Evolutionary conservation across 305 asterid genomes (phyloP).

Genomic region (Withania somnifera): DNA sequence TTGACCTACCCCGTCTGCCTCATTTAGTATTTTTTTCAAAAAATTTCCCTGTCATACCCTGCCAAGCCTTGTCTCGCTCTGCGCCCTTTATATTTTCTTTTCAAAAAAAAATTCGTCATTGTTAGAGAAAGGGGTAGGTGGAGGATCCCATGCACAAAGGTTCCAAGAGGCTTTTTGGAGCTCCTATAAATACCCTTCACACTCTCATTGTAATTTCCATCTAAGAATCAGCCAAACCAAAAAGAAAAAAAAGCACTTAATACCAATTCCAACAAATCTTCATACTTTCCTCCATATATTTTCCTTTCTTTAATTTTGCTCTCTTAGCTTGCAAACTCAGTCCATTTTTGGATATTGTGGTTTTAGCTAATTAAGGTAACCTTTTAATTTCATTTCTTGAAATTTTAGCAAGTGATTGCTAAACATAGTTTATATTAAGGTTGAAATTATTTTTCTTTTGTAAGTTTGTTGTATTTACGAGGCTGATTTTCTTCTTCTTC

Average conservation of each 20-base stretch:
- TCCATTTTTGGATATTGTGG: background rate
- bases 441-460: background rate
- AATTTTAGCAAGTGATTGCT: background rate
- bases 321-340: background rate
- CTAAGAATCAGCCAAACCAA: background rate
- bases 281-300: background rate
- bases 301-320: background rate
- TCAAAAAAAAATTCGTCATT: background rate
- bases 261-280: background rate
- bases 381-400: background rate
- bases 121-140: too few relatives aligned
- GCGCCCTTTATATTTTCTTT: background rate
- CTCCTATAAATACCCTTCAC: conserved; percentile 31
- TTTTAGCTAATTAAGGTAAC: background rate
- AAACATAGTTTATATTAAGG: background rate
- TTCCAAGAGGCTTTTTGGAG: conserved; percentile 15
- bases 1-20: fast-evolving
- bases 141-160: conserved; percentile 4
- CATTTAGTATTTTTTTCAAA: background rate
- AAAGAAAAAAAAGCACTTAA: background rate
- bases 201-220: conserved; percentile 5
- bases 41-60: too few relatives aligned
- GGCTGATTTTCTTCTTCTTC: background rate
- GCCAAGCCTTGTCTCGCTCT: background rate
- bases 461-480: background rate